These are phyloP conservation scores for Cystobasidium onofrii DNA, from an alignment of 768 basidiomycete species.

Conservation along the genomic window DNA sequence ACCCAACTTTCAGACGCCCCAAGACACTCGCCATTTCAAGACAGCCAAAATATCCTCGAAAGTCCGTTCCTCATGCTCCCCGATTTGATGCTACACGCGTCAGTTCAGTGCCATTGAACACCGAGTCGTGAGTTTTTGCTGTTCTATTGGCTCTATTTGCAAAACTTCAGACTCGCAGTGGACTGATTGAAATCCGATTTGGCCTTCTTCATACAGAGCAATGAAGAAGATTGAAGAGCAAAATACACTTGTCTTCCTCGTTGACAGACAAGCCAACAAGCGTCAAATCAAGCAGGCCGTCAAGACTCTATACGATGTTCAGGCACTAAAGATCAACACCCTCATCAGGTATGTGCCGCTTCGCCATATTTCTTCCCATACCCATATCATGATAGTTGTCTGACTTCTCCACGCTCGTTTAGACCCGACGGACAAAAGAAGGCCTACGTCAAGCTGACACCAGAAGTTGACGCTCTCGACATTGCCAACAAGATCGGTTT, in stretches of 20 bases:
- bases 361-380: neutral
- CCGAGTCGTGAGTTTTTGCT: slow-evolving; percentile 31
- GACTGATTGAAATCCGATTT: neutral
- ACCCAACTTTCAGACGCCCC: slow-evolving; percentile 63
- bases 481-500: slow-evolving; percentile 37
- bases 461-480: slow-evolving; percentile 14
- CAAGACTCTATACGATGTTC: slow-evolving; percentile 96
- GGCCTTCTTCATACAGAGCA: slow-evolving; percentile 49
- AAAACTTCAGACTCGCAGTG: neutral
- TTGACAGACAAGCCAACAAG: slow-evolving; percentile 92
- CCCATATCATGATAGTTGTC: no score
- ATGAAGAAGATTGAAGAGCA: slow-evolving; percentile 99
- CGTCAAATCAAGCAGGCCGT: slow-evolving; percentile 98
- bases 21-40: slow-evolving; percentile 64
- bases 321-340: slow-evolving; percentile 93
- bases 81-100: slow-evolving; percentile 96
- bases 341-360: slow-evolving; percentile 69
- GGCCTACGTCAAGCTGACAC: slow-evolving; percentile 53
- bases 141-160: neutral
- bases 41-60: slow-evolving; percentile 87
- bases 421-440: slow-evolving; percentile 99
- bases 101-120: slow-evolving; percentile 56
- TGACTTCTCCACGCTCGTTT: no score
- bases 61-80: slow-evolving; percentile 80
- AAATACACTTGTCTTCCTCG: slow-evolving; percentile 98